Evolutionary conservation across 2,329 filamentous ascomycete species (phyloP), one percentile per base, ranked within the genome.

Genomic region (Ramularia collo-cygni): DNA sequence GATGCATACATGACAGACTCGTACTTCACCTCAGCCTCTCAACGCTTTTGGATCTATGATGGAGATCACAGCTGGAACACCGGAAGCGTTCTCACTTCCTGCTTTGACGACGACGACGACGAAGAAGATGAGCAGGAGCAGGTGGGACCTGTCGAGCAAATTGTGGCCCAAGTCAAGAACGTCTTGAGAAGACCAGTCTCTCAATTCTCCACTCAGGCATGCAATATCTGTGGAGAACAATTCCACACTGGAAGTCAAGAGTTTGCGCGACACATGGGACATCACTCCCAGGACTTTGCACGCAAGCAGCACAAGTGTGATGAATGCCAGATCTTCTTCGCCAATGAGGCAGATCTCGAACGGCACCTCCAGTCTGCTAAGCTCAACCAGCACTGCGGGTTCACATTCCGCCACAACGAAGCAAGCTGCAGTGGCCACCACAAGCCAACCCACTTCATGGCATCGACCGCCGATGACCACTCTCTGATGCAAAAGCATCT

Each of bases 241-340:
- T 52, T 51, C 38, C 10, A 29, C 16, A 33, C 46, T 8, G 27
- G 42, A 3, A 41, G 41, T 8, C 46, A 49, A 12, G 43, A 37
- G 5, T 42, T 52, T 17, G 40, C 40, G 3, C 39, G 44, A 18
- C 50, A 52, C 32, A 47, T 52, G n/a, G 50, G 50, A 24, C 35
- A 45, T 14, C 50, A 52, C 30, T 51, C 48, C 3, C 19, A 51
- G 18, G 48, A 52, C 33, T 52, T 52, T 34, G 40, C 42, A 21
- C 47, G 51, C 30, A 52, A 52, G 33, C 43, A 46, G 6, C 50
- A 52, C 40, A 43, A 44, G 21, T 52, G 50, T 40, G 47, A 52
- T 19, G 50, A 52, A 8, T 52, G 50, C 34, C 39, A 38, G 14
- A 49, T 52, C 39, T 52, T 42, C 34, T 52, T 52, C 35, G 50